Evolutionary conservation across 1,284 basidiomycete genomes (phyloP), one percentile per base, ranked within the genome.

Genomic region (Xerocomus cyaneibrunnescens): DNA sequence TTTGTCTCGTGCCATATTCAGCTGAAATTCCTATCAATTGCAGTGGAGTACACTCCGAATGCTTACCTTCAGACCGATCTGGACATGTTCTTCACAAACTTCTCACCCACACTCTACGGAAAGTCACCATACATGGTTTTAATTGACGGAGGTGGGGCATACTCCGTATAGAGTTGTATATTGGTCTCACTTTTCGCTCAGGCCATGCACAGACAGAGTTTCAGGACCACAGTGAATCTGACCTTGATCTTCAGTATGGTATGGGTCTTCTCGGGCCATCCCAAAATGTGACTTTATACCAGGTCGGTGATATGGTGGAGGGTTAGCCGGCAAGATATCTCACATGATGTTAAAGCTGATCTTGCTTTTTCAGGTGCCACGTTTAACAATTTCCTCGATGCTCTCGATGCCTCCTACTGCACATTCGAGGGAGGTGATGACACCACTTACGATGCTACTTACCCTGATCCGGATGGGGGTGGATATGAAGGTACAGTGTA

Each of bases 181-280:
- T 25, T 13, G 12, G 10, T 21, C 49, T 60, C 47, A 44, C 49
- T 28, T 8, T 54, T 61, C 12, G 31, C 59, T 16, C 57, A 74
- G 68, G 63, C 4, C 67, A 60, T 22, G 65, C 61, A 31, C 74
- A 77, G 55, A 72, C 61, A 69, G 44, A 61, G 66, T 10, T 76
- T 76, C 55, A 50, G 59, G 5, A 68, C 54, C 79, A 77, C 44
- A 76, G 72, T 19, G 79, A 80, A 64, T 74, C 74, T 9, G 67
- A 79, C 54, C 70, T 81, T n/a, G 78, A 81, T 55, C 57, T 81
- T 21, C 67, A 81, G 55, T 81, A 79, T 51, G 70, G 65, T 5
- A 78, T 81, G 68, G 61, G 37, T 16, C 37, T 25, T 23, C 71
- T 74, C 2, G 68, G 71, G 31, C 67, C 71, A 13, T 62, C 67